phyloP scores from a whole-genome alignment of 2,329 filamentous ascomycete species.

The Colletotrichum kahawae region DNA sequence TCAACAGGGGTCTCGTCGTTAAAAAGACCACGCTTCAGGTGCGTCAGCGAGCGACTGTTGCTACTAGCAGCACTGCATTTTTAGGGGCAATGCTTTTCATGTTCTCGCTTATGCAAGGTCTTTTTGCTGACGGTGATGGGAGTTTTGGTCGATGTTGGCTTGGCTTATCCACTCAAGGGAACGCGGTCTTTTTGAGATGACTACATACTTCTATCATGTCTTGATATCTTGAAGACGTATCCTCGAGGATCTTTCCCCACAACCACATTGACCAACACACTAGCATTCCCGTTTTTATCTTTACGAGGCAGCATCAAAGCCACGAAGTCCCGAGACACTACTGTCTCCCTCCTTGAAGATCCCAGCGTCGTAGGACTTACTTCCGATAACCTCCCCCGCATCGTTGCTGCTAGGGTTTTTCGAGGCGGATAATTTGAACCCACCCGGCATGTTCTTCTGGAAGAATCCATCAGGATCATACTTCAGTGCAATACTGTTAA shows the following conservation, averaged over 20 bases:
- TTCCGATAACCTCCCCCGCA: too few relatives aligned
- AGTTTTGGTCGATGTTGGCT: background rate
- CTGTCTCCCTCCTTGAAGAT: fast-evolving
- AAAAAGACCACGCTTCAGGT: background rate
- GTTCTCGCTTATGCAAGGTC: background rate
- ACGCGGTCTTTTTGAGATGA: background rate
- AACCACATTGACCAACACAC: background rate
- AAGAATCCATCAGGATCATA: background rate
- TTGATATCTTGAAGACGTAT: background rate
- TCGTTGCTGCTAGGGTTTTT: too few relatives aligned
- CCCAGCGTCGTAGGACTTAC: fast-evolving
- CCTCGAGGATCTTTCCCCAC: background rate
- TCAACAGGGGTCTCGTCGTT: background rate
- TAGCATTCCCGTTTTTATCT: background rate
- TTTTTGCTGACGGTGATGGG: background rate
- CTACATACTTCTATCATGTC: background rate
- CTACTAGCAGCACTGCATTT: background rate
- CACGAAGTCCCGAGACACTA: background rate
- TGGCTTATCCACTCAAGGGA: background rate
- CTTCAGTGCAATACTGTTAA: background rate
- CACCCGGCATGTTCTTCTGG: background rate
- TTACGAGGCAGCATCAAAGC: background rate
- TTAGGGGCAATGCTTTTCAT: background rate
- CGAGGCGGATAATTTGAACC: background rate
- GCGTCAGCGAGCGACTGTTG: background rate